phyloP scores from a whole-genome alignment of 371 early-diverging fungal genomes.

The Parasitella parasitica region DNA sequence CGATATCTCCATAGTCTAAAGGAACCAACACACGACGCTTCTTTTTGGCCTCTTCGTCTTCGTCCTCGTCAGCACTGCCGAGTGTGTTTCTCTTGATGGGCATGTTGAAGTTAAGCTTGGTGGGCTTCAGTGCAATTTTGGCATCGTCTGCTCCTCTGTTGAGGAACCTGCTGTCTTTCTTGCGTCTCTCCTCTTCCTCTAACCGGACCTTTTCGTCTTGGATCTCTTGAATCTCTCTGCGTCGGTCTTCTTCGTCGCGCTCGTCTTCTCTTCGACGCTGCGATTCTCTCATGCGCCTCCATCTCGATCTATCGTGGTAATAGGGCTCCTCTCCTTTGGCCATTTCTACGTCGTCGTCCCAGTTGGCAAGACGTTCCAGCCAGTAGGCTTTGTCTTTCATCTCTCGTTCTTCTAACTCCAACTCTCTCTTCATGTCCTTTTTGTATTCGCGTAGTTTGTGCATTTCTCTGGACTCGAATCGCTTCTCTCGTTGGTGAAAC shows the following conservation, averaged over 20 bases:
- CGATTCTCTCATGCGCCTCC: conserved; percentile 66
- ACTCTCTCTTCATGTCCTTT: conserved; percentile 48
- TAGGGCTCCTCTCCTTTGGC: conserved; percentile 65
- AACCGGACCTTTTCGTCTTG: conserved; percentile 37
- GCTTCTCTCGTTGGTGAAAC: conserved; percentile 67
- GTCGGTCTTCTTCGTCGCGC: conserved; percentile 69
- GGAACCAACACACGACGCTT: conserved; percentile 64
- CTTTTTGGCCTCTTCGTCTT: conserved; percentile 53
- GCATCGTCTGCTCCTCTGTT: conserved; percentile 37
- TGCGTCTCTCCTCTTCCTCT: conserved; percentile 39
- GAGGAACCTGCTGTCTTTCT: conserved; percentile 23
- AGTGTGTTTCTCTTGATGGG: conserved; percentile 45
- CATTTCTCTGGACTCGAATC: conserved; percentile 65
- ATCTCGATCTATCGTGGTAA: conserved; percentile 72
- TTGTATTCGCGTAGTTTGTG: conserved; percentile 56
- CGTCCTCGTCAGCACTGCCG: conserved; percentile 59
- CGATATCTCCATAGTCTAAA: conserved; percentile 53
- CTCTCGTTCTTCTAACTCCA: conserved; percentile 49
- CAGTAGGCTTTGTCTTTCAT: conserved; percentile 50
- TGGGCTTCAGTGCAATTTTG: conserved; percentile 42
- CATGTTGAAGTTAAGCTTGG: conserved; percentile 50
- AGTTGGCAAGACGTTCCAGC: conserved; percentile 59
- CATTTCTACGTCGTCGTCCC: conserved; percentile 74
- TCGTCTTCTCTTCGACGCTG: conserved; percentile 69
- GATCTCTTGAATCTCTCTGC: conserved; percentile 55